Base-by-base conservation (phyloP, 257 asterid species). In the Voacanga thouarsii region DNA sequence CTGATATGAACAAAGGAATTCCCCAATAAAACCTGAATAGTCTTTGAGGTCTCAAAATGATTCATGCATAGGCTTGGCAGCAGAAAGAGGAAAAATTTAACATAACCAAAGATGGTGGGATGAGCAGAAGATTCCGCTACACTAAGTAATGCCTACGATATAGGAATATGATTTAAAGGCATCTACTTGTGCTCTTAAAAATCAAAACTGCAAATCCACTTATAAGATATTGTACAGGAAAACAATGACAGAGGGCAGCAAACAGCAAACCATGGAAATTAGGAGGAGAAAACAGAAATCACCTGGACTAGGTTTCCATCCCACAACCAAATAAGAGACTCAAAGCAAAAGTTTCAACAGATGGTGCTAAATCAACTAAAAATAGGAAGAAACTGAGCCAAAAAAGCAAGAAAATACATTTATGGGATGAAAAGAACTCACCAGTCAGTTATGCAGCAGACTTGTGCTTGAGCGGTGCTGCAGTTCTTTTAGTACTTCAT, bases 381-480 rank as follows among this genome's bases (percentile, higher is more conserved):
- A 74, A 57, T 41, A 39, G 19, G 44, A 49, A 19, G 49, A 28
- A 67, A 53, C 66, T 8, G 45, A 56, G 24, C 37, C 24, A 28
- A 14, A 24, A 75, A 77, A 49, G 7, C 19, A 44, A 26, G 21
- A 7, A 21, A 2, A 61, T 19, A 1, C 12, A 2, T 47, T 47
- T 55, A 57, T 21, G 65, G 12, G 33, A 57, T 28, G 39, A 63
- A 28, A 61, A 41, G 30, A 41, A 68, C 28, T 68, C 30, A 68
- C 73, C 33, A 44, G 33, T 68, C 41, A 68, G 73, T 49, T 28
- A 50, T 72, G 64, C 63, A 50, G 73, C 53, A 41, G 53, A 23
- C 7, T 68, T 68, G 33, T 83, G 84, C 81, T 75, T 77, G 83
- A 71, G 60, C 60, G 61, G 71, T 41, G 74, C 59, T 72, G 53